Evolutionary conservation across 2,329 filamentous ascomycete genomes (phyloP).

Genomic region (Aspergillus aculeatus): DNA sequence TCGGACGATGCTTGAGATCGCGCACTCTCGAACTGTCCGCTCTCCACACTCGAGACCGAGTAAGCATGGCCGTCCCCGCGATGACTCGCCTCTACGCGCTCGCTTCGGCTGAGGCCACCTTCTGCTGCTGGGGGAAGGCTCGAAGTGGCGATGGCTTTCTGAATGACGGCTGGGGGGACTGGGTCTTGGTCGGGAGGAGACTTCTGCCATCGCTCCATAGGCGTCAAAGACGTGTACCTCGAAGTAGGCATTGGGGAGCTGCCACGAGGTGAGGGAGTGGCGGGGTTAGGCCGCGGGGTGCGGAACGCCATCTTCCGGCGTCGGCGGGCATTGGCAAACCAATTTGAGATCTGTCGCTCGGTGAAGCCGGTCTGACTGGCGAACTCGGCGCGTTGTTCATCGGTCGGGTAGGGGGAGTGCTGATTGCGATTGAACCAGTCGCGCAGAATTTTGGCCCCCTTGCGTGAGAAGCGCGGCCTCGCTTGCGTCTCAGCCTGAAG

Average conservation of each 20-base stretch:
- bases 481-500: background rate
- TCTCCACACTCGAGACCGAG: slow-evolving; percentile 32
- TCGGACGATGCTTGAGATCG: slow-evolving; percentile 33
- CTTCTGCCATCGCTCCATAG: slow-evolving; percentile 47
- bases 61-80: slow-evolving; percentile 27
- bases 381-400: slow-evolving; percentile 46
- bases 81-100: background rate
- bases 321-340: slow-evolving; percentile 54
- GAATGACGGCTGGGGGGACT: slow-evolving; percentile 41
- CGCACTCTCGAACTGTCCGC: slow-evolving; percentile 9
- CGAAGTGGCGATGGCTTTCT: slow-evolving; percentile 33
- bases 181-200: slow-evolving; percentile 50
- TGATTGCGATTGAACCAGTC: slow-evolving; percentile 50
- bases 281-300: slow-evolving; percentile 24
- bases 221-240: slow-evolving; percentile 41
- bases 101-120: background rate
- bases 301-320: slow-evolving; percentile 43
- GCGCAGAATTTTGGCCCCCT: slow-evolving; percentile 46
- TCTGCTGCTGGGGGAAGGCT: background rate
- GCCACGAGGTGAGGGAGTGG: slow-evolving; percentile 27
- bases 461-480: slow-evolving; percentile 23
- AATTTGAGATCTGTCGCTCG: slow-evolving; percentile 48
- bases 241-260: slow-evolving; percentile 48
- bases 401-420: slow-evolving; percentile 50
- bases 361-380: slow-evolving; percentile 48